Conservation (phyloP, 176 grass and related monocot species). For the Calamus simplicifolius region DNA sequence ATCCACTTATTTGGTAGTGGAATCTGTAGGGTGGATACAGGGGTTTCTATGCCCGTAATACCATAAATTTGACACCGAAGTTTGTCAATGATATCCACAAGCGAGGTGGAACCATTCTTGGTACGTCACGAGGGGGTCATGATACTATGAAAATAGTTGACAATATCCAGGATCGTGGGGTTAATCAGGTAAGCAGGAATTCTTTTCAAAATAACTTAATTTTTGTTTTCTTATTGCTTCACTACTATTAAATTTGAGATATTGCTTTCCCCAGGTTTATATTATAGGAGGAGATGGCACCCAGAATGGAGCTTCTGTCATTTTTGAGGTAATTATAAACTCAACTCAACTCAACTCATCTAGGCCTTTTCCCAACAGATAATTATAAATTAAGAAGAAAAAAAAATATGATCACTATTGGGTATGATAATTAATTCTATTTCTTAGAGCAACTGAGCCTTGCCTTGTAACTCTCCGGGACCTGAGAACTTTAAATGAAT, state of each 20-base stretch:
- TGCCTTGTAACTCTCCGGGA: too few relatives aligned
- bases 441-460: too few relatives aligned
- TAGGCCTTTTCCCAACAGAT: too few relatives aligned
- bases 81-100: slow-evolving; percentile 97
- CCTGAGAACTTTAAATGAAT: too few relatives aligned
- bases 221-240: too few relatives aligned
- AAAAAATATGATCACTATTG: too few relatives aligned
- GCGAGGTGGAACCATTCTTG: slow-evolving; percentile 78
- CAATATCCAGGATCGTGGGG: slow-evolving; percentile 92
- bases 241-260: too few relatives aligned
- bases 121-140: slow-evolving; percentile 92
- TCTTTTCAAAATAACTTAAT: too few relatives aligned
- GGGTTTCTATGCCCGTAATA: slow-evolving; percentile 93
- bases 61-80: slow-evolving; percentile 74
- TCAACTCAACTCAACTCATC: too few relatives aligned
- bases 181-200: slow-evolving; percentile 69
- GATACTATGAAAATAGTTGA: slow-evolving; percentile 92
- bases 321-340: slow-evolving; percentile 88
- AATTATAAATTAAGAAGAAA: background rate
- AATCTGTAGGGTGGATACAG: slow-evolving; percentile 83
- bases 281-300: slow-evolving; percentile 97
- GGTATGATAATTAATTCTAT: too few relatives aligned
- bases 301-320: slow-evolving; percentile 83
- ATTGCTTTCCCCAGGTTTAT: slow-evolving; percentile 47
- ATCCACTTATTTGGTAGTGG: background rate